Base-by-base conservation (phyloP, 257 asterid genomes). In the Cinchona pubescens region DNA sequence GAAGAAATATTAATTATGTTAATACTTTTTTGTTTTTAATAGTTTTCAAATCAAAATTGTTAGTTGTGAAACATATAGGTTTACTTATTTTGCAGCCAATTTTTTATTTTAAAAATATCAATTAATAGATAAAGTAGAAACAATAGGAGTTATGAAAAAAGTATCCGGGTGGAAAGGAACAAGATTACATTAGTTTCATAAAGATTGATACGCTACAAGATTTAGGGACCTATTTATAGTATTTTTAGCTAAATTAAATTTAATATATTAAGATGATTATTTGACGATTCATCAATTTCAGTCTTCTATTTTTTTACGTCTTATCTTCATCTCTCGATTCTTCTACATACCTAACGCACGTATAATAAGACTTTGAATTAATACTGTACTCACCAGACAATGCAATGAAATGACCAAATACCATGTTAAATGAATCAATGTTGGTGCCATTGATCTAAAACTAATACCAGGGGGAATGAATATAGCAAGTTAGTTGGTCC, bases 141-240 rank as follows among this genome's bases (percentile, higher is more conserved):
- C 15, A 4, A 69, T 40, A 48, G 15, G 6, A 12, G 14, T 42
- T 10, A 45, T 43, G 60, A 34, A 76, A 45, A 51, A 46, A 34
- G 63, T 34, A 70, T 70, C 64, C 45, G 5, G 38, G 67, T 73
- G 72, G 60, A 56, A 85, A 70, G 80, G 79, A 86, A 84, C 88
- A 86, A 86, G 75, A 82, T 81, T 82, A 69, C 88, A 80, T 81
- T 82, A 76, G 79, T 69, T 74, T 71, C 86, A 85, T 79, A 80
- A 76, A 79, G 85, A 83, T 65, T 76, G 74, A 82, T 45, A 42
- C 38, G 55, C 30, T 62, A 21, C 45, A 49, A 80, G 76, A 85
- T 80, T 76, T 76, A 76, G 61, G 46, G 88, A 79, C 90, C 85
- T 45, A 64, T 37, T 67, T 43, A 71, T 21, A 53, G 58, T 25